Evolutionary conservation across 495 filamentous ascomycete species (phyloP), one percentile per base, ranked within the genome.

Genomic region (Trichoderma gamsii): DNA sequence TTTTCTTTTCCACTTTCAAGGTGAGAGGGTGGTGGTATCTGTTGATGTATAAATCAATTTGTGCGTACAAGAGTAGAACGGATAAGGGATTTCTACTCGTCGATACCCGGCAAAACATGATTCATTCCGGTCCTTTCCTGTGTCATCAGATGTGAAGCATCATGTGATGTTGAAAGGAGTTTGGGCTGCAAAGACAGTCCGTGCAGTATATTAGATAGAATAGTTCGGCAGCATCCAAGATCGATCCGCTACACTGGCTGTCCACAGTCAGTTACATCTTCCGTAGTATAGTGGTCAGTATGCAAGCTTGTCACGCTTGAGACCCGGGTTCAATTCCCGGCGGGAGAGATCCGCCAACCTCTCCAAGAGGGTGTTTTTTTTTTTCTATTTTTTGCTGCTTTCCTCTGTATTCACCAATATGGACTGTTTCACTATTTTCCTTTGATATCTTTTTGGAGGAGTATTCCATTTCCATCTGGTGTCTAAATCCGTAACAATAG

Each of bases 271-370:
- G n/a, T 51, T 18, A 61, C 18, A 51, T 66, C 65, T 66, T 66
- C 65, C 65, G 65, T 66, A 66, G 65, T 66, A 66, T 66, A 66
- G 65, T 66, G 65, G 65, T 66, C 63, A 65, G 63, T 65, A 65
- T 65, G 63, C 63, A 41, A 65, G 63, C 63, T 65, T 65, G 63
- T 65, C 65, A 66, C 65, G 65, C 65, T 66, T 49, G 65, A 66
- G 65, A 66, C 65, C 65, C 65, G 65, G 65, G 65, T 66, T 66
- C 65, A 66, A 66, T 66, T 66, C 65, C 65, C 65, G 65, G 65
- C 65, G 65, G 65, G 65, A 66, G 65, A 66, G 65, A 61, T 66
- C 65, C 65, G 65, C 65, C 65, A 66, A 35, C 8, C 65, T n/a
- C 65, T 41, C 65, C 21, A 13, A 66, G 65, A 41, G 65, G 65